phyloP scores from a whole-genome alignment of 495 filamentous ascomycete genomes.

The Evansstolkia leycettana region DNA sequence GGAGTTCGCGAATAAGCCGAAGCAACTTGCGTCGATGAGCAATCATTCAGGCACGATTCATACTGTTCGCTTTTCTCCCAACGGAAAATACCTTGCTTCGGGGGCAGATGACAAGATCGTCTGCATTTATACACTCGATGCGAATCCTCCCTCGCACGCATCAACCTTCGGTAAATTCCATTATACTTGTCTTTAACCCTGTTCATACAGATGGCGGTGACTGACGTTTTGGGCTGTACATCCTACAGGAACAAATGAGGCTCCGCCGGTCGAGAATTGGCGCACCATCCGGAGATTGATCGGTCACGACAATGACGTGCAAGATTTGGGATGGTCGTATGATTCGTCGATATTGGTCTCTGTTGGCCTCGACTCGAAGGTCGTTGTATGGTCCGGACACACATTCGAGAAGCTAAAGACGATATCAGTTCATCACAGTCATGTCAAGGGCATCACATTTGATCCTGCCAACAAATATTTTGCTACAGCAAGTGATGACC shows the following conservation, averaged over 20 bases:
- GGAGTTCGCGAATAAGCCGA: slow-evolving; percentile 57
- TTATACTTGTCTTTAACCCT: not conserved
- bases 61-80: slow-evolving; percentile 88
- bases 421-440: slow-evolving; percentile 80
- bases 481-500: slow-evolving; percentile 92
- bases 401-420: slow-evolving; percentile 98
- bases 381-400: slow-evolving; percentile 94
- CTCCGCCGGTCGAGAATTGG: slow-evolving; percentile 93
- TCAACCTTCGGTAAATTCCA: slow-evolving; percentile 59
- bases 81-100: slow-evolving; percentile 84
- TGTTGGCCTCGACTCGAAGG: slow-evolving; percentile 92
- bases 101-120: slow-evolving; percentile 98
- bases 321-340: slow-evolving; percentile 93
- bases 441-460: slow-evolving; percentile 97
- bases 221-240: not conserved
- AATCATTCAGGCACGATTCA: slow-evolving; percentile 97
- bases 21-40: slow-evolving; percentile 94
- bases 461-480: slow-evolving; percentile 99
- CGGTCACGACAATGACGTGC: slow-evolving; percentile 97
- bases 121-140: slow-evolving; percentile 85
- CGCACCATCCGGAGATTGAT: slow-evolving; percentile 83
- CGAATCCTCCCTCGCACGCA: slow-evolving; percentile 59
- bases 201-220: not conserved
- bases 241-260: slow-evolving; percentile 72
- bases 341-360: slow-evolving; percentile 94